These are phyloP conservation scores for Eucalyptus erythrocorys DNA, from an alignment of 345 rosid genomes.

Conservation along the genomic window DNA sequence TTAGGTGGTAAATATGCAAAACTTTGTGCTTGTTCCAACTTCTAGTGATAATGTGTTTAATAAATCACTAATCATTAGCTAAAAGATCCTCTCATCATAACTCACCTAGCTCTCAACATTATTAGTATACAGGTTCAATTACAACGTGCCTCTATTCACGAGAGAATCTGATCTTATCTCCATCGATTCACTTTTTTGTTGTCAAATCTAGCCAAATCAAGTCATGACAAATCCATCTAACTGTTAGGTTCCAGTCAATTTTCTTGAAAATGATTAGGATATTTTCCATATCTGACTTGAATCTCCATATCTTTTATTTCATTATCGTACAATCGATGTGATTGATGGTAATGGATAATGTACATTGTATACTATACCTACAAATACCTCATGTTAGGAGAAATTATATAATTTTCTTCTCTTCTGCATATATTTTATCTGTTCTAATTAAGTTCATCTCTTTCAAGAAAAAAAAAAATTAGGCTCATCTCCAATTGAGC, in stretches of 20 bases:
- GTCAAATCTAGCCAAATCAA: neutral
- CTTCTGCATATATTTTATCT: neutral
- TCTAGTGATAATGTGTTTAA: neutral
- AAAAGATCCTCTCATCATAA: neutral
- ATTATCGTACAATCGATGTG: neutral
- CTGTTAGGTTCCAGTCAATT: neutral
- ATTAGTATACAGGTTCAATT: neutral
- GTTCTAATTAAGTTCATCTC: neutral
- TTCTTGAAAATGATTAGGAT: neutral
- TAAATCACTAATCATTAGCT: neutral
- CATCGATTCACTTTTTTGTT: neutral
- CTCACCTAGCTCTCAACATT: neutral
- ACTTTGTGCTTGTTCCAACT: neutral
- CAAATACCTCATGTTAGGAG: neutral
- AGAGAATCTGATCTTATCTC: neutral
- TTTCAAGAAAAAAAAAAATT: rapidly evolving
- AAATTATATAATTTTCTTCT: too few species aligned
- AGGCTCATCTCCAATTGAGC: neutral
- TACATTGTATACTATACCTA: too few species aligned
- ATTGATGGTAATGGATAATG: neutral
- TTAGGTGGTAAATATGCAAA: neutral
- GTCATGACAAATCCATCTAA: neutral
- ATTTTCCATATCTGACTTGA: rapidly evolving
- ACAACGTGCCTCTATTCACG: neutral
- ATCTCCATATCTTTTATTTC: neutral